Evolutionary conservation across 2,329 filamentous ascomycete species (phyloP).

Genomic region (Botryotinia globosa): DNA sequence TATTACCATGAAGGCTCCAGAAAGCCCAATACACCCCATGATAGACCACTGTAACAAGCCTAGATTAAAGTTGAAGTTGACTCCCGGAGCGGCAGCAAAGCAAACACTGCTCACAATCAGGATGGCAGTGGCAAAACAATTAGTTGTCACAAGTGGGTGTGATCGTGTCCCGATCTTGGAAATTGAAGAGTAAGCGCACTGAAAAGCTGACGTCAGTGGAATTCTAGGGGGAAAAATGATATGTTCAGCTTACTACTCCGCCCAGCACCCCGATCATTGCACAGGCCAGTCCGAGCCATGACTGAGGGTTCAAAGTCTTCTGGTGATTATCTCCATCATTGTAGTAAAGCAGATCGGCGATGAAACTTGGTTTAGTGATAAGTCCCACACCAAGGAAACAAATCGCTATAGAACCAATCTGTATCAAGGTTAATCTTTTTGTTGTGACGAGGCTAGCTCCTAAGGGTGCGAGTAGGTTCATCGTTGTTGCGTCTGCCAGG

Average conservation of each 20-base stretch:
- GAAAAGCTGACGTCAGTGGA: background rate
- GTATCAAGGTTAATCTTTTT: background rate
- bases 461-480: background rate
- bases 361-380: background rate
- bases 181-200: background rate
- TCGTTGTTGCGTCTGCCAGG: background rate
- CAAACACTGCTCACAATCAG: background rate
- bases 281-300: background rate
- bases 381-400: background rate
- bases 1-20: background rate
- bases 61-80: background rate
- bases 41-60: conserved; percentile 1
- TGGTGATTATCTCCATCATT: background rate
- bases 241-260: background rate
- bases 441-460: background rate
- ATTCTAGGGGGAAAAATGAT: background rate
- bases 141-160: background rate
- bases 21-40: background rate
- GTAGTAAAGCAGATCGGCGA: background rate
- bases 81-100: background rate
- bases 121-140: background rate
- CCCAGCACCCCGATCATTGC: background rate
- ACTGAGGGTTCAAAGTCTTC: background rate
- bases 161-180: background rate
- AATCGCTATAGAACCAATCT: background rate